Evolutionary conservation across 2,329 filamentous ascomycete species (phyloP), one percentile per base, ranked within the genome.

Genomic region (Thielaviopsis populi): DNA sequence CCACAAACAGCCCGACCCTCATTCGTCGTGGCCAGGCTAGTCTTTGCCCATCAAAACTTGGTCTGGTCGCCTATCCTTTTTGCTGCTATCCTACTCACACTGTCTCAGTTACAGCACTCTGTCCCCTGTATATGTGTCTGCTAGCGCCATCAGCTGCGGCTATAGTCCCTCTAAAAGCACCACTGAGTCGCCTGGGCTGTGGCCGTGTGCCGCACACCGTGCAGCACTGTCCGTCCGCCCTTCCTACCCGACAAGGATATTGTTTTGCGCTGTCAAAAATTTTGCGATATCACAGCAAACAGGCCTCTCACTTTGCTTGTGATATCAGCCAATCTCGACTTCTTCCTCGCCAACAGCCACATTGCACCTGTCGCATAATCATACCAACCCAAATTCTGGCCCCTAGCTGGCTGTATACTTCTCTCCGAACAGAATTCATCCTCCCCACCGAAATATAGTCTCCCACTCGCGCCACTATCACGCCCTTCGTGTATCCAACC

Each of bases 231-330:
- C 27, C 30, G 8, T 19, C 4, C 53, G 10, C 6, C 15, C 19
- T 50, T 6, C 7, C 53, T n/a, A 19, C 22, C 48, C n/a, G n/a
- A 8, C 15, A 46, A 17, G n/a, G 13, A 3, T 15, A 11, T 15
- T 19, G 3, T 27, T 50, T 63, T 59, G 63, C 53, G 43, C 41
- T 48, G 59, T 65, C 63, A 65, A 65, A 65, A 62, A 59, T 42
- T 65, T 65, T 65, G 53, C 60, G 59, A 65, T 24, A 33, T 6
- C 46, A 46, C n/a, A 48, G 27, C 37, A 64, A 60, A 46, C 13
- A 41, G 46, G 40, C 62, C 46, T 42, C 22, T 24, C n/a, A 11
- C n/a, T 19, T 17, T 33, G 24, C 41, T 48, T 19, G 19, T 61
- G n/a, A 13, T 61, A 30, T 33, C 53, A 8, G 33, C 15, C 61